These are phyloP conservation scores for Ustilago lituana DNA, from an alignment of 1,284 basidiomycete species.

Conservation along the genomic window DNA sequence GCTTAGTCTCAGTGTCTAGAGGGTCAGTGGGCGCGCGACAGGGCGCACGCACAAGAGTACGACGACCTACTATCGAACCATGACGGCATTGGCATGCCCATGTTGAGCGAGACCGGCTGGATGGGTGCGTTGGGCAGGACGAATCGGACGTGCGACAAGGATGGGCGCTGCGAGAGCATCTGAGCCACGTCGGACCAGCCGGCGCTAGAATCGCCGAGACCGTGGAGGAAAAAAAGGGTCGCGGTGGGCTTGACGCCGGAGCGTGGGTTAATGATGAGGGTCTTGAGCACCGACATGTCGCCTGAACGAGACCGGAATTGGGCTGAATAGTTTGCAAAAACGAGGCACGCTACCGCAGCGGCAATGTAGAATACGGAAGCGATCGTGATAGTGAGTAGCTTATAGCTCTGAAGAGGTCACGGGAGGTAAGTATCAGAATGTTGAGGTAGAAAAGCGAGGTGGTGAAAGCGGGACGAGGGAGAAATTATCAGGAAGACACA, in stretches of 20 bases:
- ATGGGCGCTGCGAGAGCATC: slow-evolving; percentile 62
- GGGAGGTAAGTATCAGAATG: not conserved
- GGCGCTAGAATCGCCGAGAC: slow-evolving; percentile 63
- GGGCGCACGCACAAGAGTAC: slow-evolving; percentile 46
- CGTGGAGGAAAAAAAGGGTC: slow-evolving; percentile 64
- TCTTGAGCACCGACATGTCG: slow-evolving; percentile 58
- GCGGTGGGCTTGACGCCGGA: slow-evolving; percentile 59
- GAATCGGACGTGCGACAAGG: slow-evolving; percentile 63
- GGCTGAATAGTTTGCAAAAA: slow-evolving; percentile 3
- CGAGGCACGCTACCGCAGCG: slow-evolving; percentile 14
- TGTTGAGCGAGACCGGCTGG: slow-evolving; percentile 65
- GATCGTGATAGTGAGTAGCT: slow-evolving; percentile 6
- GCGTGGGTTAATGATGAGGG: slow-evolving; percentile 59
- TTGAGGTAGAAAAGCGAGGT: not conserved
- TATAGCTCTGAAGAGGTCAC: too few relatives aligned
- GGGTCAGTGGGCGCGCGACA: slow-evolving; percentile 1
- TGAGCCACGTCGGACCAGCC: slow-evolving; percentile 65
- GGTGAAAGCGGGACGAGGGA: not conserved
- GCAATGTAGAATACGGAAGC: not conserved
- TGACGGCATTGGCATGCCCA: slow-evolving; percentile 65
- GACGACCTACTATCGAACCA: slow-evolving; percentile 66
- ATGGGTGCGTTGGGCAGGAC: slow-evolving; percentile 66
- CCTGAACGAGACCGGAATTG: not conserved
- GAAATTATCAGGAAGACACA: not conserved
- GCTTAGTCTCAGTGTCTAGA: too few relatives aligned